Conservation (phyloP, 2,329 filamentous ascomycete genomes). For the Aplosporella prunicola region DNA sequence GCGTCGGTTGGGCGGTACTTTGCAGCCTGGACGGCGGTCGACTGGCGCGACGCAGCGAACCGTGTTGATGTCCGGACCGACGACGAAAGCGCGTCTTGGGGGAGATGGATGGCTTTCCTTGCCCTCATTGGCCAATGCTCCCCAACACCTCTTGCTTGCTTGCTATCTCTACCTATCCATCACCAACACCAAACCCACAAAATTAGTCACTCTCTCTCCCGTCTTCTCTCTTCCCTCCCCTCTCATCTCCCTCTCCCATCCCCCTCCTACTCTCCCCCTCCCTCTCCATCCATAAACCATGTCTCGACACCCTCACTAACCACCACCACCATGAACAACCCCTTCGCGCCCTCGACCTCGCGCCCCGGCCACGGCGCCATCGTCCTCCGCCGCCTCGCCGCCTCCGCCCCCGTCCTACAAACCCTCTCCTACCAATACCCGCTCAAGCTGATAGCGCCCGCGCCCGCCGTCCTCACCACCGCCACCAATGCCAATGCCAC, state of each 20-base stretch:
- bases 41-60: background rate
- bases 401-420: conserved; percentile 60
- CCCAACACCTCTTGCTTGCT: no score
- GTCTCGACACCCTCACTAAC: background rate
- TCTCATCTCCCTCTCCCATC: no score
- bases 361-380: conserved; percentile 70
- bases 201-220: no score
- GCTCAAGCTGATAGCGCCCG: conserved; percentile 81
- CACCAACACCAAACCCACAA: no score
- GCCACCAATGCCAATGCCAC: no score
- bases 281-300: background rate
- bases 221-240: background rate
- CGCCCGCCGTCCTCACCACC: conserved; percentile 34
- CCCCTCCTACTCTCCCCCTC: background rate
- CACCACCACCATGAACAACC: conserved; percentile 41
- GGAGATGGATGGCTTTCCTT: background rate
- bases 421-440: conserved; percentile 85
- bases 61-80: no score
- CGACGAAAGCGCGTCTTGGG: no score
- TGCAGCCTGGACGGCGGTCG: conserved; percentile 6
- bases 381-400: conserved; percentile 62
- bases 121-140: conserved; percentile 6
- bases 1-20: conserved; percentile 5
- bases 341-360: conserved; percentile 66
- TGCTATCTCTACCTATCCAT: conserved; percentile 4